phyloP scores from a whole-genome alignment of 2,329 filamentous ascomycete genomes.

The Cyanodermella asteris region DNA sequence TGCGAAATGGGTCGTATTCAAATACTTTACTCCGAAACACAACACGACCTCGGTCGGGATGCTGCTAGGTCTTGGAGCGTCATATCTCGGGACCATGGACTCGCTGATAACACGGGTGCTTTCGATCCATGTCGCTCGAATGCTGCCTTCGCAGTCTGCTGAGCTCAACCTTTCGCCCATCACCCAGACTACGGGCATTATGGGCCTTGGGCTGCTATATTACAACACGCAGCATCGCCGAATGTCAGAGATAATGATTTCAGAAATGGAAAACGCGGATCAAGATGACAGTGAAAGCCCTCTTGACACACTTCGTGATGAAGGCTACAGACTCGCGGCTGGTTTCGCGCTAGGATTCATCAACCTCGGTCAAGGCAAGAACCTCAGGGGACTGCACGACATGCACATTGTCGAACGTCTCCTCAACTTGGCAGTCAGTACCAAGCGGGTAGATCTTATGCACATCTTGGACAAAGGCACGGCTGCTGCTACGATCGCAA shows the following conservation, averaged over 20 bases:
- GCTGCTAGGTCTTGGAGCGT: slow-evolving; percentile 77
- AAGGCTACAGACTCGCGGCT: slow-evolving; percentile 87
- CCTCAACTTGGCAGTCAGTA: slow-evolving; percentile 63
- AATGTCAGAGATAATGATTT: slow-evolving; percentile 98
- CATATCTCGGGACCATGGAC: slow-evolving; percentile 93
- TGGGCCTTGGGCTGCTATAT: slow-evolving; percentile 90
- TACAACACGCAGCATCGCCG: slow-evolving; percentile 88
- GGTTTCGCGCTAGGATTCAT: slow-evolving; percentile 87
- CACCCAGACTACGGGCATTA: slow-evolving; percentile 86
- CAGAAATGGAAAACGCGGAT: slow-evolving; percentile 78
- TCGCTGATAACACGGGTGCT: slow-evolving; percentile 78
- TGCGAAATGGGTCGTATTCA: slow-evolving; percentile 97
- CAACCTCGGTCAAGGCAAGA: slow-evolving; percentile 76
- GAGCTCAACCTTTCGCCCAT: slow-evolving; percentile 83
- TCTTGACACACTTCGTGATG: slow-evolving; percentile 66
- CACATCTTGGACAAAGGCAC: slow-evolving; percentile 85
- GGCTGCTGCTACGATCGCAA: slow-evolving; percentile 75
- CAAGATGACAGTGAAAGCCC: slow-evolving; percentile 45
- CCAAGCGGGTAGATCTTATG: slow-evolving; percentile 76
- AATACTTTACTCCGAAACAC: slow-evolving; percentile 96
- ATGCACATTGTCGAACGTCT: slow-evolving; percentile 84
- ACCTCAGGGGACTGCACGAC: slow-evolving; percentile 73
- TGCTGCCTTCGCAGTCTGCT: slow-evolving; percentile 78
- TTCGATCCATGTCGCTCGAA: slow-evolving; percentile 86
- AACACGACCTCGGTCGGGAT: slow-evolving; percentile 97